Base-by-base conservation (phyloP, 163 green algal species). In the Chlorella variabilis region DNA sequence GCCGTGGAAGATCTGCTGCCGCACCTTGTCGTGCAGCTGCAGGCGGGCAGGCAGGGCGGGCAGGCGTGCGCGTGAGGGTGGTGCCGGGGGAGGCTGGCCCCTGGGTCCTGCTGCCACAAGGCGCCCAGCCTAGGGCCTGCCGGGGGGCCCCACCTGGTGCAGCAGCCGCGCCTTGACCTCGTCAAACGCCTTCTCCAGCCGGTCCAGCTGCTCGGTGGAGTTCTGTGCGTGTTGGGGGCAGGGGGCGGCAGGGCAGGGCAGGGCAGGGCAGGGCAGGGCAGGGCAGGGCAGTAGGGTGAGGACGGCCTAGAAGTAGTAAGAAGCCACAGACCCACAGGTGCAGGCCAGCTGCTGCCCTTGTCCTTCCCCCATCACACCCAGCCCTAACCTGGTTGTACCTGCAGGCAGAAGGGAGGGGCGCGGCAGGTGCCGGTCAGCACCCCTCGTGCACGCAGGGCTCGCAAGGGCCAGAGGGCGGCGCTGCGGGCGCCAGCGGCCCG, bases 121-220 rank as follows among this genome's bases (percentile, higher is more conserved):
- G 45, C 45, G 45, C 11, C 45, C 45, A 54, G 45, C 45, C 45
- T 54, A 15, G 11, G 15, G 45, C 45, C 45, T 23, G 45, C 45
- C 45, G 15, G 45, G 11, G 11, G 15, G 45, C 45, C 45, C 45
- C 45, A 54, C 85, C 39, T 93, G 87, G n/a, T 84, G 82, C 34
- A 99, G 94, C 21, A 99, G 89, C 87, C 95, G 85, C 80, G 93
- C 93, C 87, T 98, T 98, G 27, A 99, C 93, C 8, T 80, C 76
- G 66, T 98, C 92, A 81, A 97, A 96, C 0, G 92, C 94, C 56
- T 93, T 78, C 84, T 97, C 94, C 74, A 98, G 85, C 17, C 86
- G 84, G 45, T 96, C 85, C 63, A 98, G 86, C 87, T 95, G 89
- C 77, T 95, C 89, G 9, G 92, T 97, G 21, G 95, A 93, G 84